Base-by-base conservation (phyloP, 306 rosid genomes). In the Purshia tridentata region DNA sequence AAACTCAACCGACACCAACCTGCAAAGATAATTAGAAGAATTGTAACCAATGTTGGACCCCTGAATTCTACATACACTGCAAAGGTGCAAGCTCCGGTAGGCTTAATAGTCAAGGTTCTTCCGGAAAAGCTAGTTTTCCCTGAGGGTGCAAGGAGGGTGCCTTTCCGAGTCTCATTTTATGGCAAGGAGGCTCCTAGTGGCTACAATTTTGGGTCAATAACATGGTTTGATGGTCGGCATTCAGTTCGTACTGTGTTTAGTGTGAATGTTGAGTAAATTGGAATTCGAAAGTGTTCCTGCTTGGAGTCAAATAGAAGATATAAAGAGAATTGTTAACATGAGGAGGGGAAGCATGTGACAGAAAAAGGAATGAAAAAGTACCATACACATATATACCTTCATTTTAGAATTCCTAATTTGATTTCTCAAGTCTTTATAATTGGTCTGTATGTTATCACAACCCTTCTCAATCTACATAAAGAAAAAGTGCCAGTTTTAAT, bases 171-270 rank as follows among this genome's bases (percentile, higher is more conserved):
- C 52, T 86, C 91, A 37, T 91, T 94, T 65, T 70, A 70, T 60
- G 89, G 86, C 39, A 88, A 84, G 89, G 78, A 84, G 15, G 91
- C 97, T 35, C 47, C 7, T 23, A 70, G 52, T 20, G 98, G 98
- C 75, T 94, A 94, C 88, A 89, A 83, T 72, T 91, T 85, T 74
- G 98, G 98, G 55, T 77, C 97, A 46, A 71, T 94, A 78, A 84
- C 86, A 37, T 94, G 95, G 98, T 72, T 80, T 76, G 91, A 89
- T 73, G 94, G 85, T 72, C 67, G 77, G 45, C 92, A 91, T 69
- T 81, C 86, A 8, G 97, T 94, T 47, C 88, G 81, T 18, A 84
- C 91, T 15, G 84, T 85, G 2, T 94, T 88, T 71, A 80, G 89
- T 39, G 92, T 91, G 77, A 86, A 88, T 75, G 90, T 89, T 73